A percentile compares a stretch with the other conserved stretches of the same genome.
Evolutionary conservation across 495 filamentous ascomycete species (phyloP).

Genomic region (Beverwykella pulmonaria): DNA sequence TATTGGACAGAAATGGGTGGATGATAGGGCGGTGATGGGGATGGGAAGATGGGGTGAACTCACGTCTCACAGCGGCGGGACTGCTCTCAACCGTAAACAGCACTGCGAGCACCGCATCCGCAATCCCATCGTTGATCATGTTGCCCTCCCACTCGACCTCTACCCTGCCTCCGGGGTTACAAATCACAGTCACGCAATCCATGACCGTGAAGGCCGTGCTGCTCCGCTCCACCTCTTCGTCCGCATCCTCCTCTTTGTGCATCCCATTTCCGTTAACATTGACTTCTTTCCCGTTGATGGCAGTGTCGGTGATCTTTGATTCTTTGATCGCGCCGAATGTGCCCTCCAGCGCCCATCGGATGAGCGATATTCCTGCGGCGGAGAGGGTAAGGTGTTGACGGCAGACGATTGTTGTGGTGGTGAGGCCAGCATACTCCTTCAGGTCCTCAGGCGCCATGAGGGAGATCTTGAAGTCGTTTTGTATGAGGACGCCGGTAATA

Average conservation of each 20-base stretch:
- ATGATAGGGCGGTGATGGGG: neutral
- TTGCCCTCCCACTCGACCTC: constrained; percentile 98
- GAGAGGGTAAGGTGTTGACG: constrained; percentile 82
- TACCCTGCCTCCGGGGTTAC: constrained; percentile 70
- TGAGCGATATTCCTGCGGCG: constrained; percentile 85
- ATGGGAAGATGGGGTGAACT: constrained; percentile 38
- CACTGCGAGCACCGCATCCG: constrained; percentile 91
- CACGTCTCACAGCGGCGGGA: constrained; percentile 92
- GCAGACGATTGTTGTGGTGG: constrained; percentile 89
- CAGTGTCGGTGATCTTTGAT: constrained; percentile 50
- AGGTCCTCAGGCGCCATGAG: constrained; percentile 96
- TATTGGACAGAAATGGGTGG: neutral
- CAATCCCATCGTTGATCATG: constrained; percentile 94
- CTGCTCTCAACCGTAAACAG: constrained; percentile 86
- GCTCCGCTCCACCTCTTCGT: constrained; percentile 59
- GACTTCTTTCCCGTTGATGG: constrained; percentile 48
- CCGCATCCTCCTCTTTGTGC: constrained; percentile 57
- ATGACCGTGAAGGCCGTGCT: constrained; percentile 76
- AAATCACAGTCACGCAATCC: constrained; percentile 81
- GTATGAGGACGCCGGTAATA: constrained; percentile 87
- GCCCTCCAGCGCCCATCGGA: constrained; percentile 90
- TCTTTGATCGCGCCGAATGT: constrained; percentile 88
- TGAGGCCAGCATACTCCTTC: constrained; percentile 91
- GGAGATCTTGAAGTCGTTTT: constrained; percentile 94
- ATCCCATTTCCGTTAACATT: constrained; percentile 51